Conservation (phyloP, 345 rosid species). For the Dimocarpus longan region DNA sequence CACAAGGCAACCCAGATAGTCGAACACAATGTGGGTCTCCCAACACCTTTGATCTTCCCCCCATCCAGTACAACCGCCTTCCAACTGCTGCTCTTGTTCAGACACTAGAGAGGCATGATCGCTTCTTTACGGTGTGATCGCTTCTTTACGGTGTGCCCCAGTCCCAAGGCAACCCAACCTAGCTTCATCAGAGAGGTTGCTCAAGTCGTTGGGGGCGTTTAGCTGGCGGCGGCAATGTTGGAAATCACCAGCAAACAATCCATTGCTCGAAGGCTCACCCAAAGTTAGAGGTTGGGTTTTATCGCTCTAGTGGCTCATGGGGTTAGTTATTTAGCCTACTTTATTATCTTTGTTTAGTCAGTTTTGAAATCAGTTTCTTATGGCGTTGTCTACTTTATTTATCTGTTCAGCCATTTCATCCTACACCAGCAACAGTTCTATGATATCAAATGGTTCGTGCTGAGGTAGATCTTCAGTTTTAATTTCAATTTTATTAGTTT, state of each 20-base stretch:
- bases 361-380: background rate
- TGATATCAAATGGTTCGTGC: background rate
- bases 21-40: too few species aligned
- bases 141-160: too few species aligned
- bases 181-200: too few species aligned
- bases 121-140: too few species aligned
- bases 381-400: conserved; percentile 22
- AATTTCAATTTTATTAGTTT: background rate
- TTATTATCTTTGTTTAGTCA: background rate
- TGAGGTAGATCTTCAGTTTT: conserved; percentile 15
- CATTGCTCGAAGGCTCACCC: conserved; percentile 82
- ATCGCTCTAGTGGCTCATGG: conserved; percentile 95
- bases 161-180: too few species aligned
- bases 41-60: too few species aligned
- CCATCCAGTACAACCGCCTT: too few species aligned
- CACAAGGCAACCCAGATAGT: too few species aligned
- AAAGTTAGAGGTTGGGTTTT: conserved; percentile 74
- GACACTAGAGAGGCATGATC: too few species aligned
- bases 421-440: conserved; percentile 76
- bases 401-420: conserved; percentile 81
- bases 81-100: too few species aligned
- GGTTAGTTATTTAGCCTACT: conserved; percentile 45
- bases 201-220: too few species aligned
- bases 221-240: too few species aligned
- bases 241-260: conserved; percentile 74